Conservation (phyloP, 441 rosid species). For the Syzygium malaccense region DNA sequence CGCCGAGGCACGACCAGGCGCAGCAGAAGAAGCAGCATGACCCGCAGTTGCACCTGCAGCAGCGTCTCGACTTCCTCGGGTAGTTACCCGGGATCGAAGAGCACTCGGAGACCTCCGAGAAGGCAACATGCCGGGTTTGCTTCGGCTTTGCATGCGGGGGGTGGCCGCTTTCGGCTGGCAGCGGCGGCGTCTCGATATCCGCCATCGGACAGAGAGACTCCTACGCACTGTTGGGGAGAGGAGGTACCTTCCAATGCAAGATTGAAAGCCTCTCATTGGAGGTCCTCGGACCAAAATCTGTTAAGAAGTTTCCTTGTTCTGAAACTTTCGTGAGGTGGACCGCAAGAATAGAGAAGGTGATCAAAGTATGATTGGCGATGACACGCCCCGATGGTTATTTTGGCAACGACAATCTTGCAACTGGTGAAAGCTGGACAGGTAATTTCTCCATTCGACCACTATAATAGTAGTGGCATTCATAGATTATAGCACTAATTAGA, state of each 20-base stretch:
- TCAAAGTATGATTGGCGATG: neutral
- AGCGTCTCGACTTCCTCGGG: neutral
- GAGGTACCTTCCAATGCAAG: neutral
- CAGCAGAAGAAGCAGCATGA: slow-evolving; percentile 17
- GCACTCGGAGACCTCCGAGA: neutral
- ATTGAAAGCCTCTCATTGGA: neutral
- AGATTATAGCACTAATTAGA: neutral
- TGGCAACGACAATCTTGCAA: neutral
- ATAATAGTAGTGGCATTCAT: neutral
- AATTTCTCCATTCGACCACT: too few species aligned
- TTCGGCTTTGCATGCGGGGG: neutral
- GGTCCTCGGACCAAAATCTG: neutral
- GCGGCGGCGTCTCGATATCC: neutral
- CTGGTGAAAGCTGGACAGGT: neutral
- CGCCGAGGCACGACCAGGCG: slow-evolving; percentile 11
- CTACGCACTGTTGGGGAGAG: neutral
- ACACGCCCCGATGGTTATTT: neutral
- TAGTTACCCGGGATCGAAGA: neutral
- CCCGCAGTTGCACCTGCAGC: neutral
- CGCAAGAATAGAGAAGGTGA: neutral
- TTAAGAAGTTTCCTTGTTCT: neutral
- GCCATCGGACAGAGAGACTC: neutral
- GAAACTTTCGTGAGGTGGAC: neutral
- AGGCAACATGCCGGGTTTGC: neutral
- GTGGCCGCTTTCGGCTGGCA: neutral